phyloP scores from a whole-genome alignment of 768 basidiomycete species.

The Chlorophyllum brunneum region DNA sequence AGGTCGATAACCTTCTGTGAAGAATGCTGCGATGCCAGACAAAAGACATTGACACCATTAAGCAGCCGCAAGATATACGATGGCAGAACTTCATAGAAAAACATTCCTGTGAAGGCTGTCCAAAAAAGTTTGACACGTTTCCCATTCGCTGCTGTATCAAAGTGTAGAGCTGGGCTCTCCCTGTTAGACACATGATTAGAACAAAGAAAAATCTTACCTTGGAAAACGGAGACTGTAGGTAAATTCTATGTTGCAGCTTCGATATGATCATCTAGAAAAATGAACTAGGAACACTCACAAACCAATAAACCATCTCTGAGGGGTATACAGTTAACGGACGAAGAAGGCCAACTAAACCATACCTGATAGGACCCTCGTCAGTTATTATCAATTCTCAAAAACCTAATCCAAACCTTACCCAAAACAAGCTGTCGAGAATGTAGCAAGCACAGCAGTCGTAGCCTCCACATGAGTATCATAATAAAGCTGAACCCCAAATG shows the following conservation, averaged over 20 bases:
- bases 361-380: constrained; percentile 27
- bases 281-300: constrained; percentile 27
- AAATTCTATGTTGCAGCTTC: constrained; percentile 34
- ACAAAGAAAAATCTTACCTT: constrained; percentile 32
- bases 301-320: constrained; percentile 63
- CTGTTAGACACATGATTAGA: not conserved
- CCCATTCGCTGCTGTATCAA: constrained; percentile 35
- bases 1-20: constrained; percentile 39
- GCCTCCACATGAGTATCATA: constrained; percentile 55
- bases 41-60: constrained; percentile 58
- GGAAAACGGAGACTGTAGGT: constrained; percentile 57
- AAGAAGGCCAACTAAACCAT: constrained; percentile 56
- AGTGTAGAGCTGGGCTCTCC: constrained; percentile 41
- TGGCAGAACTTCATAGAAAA: constrained; percentile 49
- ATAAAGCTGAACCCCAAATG: constrained; percentile 38
- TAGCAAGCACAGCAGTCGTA: constrained; percentile 54
- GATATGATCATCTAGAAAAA: not conserved
- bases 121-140: constrained; percentile 54
- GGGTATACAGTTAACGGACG: constrained; percentile 58
- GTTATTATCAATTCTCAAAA: not conserved
- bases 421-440: constrained; percentile 62
- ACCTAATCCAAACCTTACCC: constrained; percentile 32
- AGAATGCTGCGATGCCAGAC: constrained; percentile 51
- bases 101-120: constrained; percentile 47
- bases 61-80: constrained; percentile 61